A percentile compares a stretch with the other conserved stretches of the same genome.
Conservation (phyloP, 2,329 filamentous ascomycete species). For the Zopfia rhizophila region DNA sequence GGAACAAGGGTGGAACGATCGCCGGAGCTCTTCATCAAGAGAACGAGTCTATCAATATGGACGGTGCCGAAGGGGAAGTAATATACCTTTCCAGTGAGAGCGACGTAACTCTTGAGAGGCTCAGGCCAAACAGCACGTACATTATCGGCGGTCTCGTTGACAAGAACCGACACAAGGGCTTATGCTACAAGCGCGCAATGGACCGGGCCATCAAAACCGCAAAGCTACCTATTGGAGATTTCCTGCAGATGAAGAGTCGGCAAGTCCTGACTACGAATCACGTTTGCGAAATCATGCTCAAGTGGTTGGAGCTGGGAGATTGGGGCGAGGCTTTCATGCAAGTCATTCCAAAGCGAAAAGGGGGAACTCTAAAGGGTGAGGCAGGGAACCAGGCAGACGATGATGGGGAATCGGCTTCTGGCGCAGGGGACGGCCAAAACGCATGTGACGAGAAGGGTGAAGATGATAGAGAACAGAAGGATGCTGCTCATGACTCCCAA, state of each 20-base stretch:
- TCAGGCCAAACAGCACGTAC: constrained; percentile 90
- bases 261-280: constrained; percentile 93
- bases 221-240: constrained; percentile 93
- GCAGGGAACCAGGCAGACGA: constrained; percentile 25
- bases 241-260: constrained; percentile 88
- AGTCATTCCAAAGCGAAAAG: constrained; percentile 92
- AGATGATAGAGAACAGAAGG: constrained; percentile 23
- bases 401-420: constrained; percentile 19
- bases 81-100: constrained; percentile 94
- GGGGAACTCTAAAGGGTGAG: constrained; percentile 70
- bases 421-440: no score
- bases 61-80: constrained; percentile 65
- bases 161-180: constrained; percentile 93
- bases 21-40: constrained; percentile 63
- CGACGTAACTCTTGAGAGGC: constrained; percentile 80
- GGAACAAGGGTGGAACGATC: constrained; percentile 66
- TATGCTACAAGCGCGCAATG: constrained; percentile 86
- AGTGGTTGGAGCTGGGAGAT: constrained; percentile 88
- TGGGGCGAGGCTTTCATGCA: constrained; percentile 91
- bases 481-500: constrained; percentile 20
- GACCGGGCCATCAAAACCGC: constrained; percentile 84
- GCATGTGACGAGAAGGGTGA: constrained; percentile 16
- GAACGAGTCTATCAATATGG: constrained; percentile 9
- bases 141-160: constrained; percentile 95
- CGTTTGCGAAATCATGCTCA: constrained; percentile 95